Evolutionary conservation across 352 stramenopile genomes (phyloP), one percentile per base, ranked within the genome.

Genomic region (Phytopythium boreale): DNA sequence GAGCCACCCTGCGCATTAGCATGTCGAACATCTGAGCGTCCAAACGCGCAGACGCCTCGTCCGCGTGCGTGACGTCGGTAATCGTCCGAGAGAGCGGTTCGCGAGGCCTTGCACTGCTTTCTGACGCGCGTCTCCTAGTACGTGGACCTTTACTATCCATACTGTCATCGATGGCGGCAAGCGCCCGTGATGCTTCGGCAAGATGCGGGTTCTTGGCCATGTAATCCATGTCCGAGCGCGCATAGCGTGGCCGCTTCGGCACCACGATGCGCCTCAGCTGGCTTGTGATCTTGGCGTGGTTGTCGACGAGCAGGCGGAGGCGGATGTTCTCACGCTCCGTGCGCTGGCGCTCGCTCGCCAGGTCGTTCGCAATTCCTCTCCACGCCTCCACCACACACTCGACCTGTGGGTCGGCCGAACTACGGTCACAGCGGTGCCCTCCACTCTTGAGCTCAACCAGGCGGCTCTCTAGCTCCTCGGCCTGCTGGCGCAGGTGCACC

Each of bases 261-360:
- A 37, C 76, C 27, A 89, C 55, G 66, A 88, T 80, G 60, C 78
- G 77, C 59, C 84, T 74, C 34, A 89, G 67, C 20, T 67, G 80
- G 52, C 76, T 80, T 9, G 80, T 76, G 63, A 87, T 76, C 27
- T 80, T 79, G 47, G 85, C 66, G 34, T 87, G 80, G 14, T 74
- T 68, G 34, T 84, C 77, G 2, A 88, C 61, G 19, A 82, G 71
- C 11, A 80, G 68, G 26, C 82, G 82, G 12, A 88, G 67, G 0
- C 75, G 75, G 46, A 86, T 82, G 61, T 88, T 88, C 63, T 88
- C 80, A 14, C 76, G 57, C 43, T 88, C 75, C 20, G 74, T 71
- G 36, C 70, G 67, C 12, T 71, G 71, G 47, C 76, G 72, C 58
- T 84, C 75, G 17, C 77, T 73, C 17, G 72, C 75, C 62, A 87